These are phyloP conservation scores for Pyricularia sp. DNA, from an alignment of 2,329 filamentous ascomycete genomes.

Conservation along the genomic window DNA sequence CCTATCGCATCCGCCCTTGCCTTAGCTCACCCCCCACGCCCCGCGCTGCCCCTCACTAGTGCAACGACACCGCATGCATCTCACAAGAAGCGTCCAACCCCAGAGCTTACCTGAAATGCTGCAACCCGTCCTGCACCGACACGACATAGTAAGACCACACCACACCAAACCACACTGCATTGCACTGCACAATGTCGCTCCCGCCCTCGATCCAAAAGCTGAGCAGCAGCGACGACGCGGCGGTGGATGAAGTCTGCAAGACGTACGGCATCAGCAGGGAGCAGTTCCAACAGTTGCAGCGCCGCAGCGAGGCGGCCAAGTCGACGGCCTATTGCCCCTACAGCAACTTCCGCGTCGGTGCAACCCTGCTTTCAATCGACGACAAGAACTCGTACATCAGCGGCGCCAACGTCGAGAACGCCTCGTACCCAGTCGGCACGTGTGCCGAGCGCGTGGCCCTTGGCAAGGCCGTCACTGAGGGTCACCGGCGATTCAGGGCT, in stretches of 20 bases:
- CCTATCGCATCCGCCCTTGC: background rate
- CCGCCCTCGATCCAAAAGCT: background rate
- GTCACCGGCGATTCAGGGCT: constrained; percentile 51
- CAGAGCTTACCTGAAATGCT: background rate
- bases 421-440: constrained; percentile 82
- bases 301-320: constrained; percentile 58
- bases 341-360: constrained; percentile 83
- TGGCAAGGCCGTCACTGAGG: constrained; percentile 58
- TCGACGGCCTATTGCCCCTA: constrained; percentile 80
- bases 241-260: constrained; percentile 19
- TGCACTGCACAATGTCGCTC: background rate
- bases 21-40: background rate
- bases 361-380: constrained; percentile 38
- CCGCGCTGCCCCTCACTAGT: background rate
- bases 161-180: background rate
- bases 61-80: background rate
- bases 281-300: constrained; percentile 53
- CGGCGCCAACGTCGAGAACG: constrained; percentile 90
- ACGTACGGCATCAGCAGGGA: constrained; percentile 38
- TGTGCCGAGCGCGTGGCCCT: constrained; percentile 91
- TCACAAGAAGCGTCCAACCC: background rate
- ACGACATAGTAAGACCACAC: background rate
- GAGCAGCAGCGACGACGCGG: constrained; percentile 10
- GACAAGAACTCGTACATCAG: constrained; percentile 33
- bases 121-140: background rate